Base-by-base conservation (phyloP, 306 rosid genomes). In the Vachellia collinsii region DNA sequence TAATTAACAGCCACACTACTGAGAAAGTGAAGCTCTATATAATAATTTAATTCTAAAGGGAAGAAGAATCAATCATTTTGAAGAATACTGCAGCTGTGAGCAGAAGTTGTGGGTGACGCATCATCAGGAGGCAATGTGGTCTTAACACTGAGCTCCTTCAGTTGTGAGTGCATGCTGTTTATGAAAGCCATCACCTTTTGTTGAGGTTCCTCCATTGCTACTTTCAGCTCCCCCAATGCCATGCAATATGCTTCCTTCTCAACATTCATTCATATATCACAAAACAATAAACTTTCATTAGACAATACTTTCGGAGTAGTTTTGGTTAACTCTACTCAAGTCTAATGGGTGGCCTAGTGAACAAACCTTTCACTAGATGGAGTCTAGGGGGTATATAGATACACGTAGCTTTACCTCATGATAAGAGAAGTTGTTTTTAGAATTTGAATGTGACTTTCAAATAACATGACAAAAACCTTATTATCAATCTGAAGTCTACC, bases 161-260 rank as follows among this genome's bases (percentile, higher is more conserved):
- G 94, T 61, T 92, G 93, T 48, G 90, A 87, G 74, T 92, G 88
- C 97, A 94, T 94, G 83, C 78, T 88, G 75, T 76, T 88, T 83
- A 94, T 87, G 92, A 92, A 94, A 58, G 86, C 85, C 96, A 89
- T 90, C 4, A 91, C 88, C 46, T 76, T 90, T 7, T 83, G 79
- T 54, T 92, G 98, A 70, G 97, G 92, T 78, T 92, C 96, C 87
- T 90, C 96, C 78, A 94, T 88, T 80, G 93, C 96, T 84, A 87
- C 94, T 83, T 90, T 94, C 58, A 94, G 88, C 90, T 90, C 87
- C 13, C 83, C 80, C 13, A 94, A 87, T 64, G 94, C 90, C 69
- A 82, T 36, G 84, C 97, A 94, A 86, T 94, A 94, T 80, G 92
- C 90, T 88, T 94, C 92, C 98, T 92, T 76, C 74, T 19, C 5